Conservation (phyloP, 2,329 filamentous ascomycete species). For the Lachnellula subtilissima region DNA sequence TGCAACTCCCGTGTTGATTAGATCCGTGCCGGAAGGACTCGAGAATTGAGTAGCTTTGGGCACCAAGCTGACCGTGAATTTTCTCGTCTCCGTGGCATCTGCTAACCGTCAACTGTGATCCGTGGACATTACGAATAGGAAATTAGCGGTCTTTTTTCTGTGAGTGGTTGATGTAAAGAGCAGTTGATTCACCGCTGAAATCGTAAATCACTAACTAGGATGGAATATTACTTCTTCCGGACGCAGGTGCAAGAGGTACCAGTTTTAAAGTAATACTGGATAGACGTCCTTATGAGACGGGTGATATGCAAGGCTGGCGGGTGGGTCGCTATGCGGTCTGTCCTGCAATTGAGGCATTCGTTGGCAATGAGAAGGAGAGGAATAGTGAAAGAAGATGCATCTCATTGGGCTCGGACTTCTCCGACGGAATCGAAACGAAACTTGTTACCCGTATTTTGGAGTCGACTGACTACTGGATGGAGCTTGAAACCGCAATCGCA, state of each 20-base stretch:
- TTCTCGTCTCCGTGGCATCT: neutral
- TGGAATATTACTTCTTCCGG: slow-evolving; percentile 5
- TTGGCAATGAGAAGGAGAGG: too few species aligned
- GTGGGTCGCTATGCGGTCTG: too few species aligned
- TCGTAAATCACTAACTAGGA: neutral
- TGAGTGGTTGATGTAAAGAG: neutral
- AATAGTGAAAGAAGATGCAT: too few species aligned
- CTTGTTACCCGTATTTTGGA: too few species aligned
- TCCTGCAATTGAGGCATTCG: too few species aligned
- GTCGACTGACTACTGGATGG: too few species aligned
- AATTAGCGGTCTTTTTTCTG: neutral
- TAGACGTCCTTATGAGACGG: neutral
- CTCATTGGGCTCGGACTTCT: too few species aligned
- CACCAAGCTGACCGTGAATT: slow-evolving; percentile 2
- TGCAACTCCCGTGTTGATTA: slow-evolving; percentile 4
- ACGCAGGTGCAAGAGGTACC: slow-evolving; percentile 3
- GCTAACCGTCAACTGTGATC: neutral
- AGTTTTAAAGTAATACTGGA: neutral
- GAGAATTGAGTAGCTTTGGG: slow-evolving; percentile 10
- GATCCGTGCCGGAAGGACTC: slow-evolving; percentile 9
- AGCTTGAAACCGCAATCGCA: too few species aligned
- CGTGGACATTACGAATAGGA: neutral
- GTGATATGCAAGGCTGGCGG: too few species aligned
- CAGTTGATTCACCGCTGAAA: neutral
- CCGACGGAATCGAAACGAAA: too few species aligned